Base-by-base conservation (phyloP, 305 asterid species). In the Andrographis paniculata region DNA sequence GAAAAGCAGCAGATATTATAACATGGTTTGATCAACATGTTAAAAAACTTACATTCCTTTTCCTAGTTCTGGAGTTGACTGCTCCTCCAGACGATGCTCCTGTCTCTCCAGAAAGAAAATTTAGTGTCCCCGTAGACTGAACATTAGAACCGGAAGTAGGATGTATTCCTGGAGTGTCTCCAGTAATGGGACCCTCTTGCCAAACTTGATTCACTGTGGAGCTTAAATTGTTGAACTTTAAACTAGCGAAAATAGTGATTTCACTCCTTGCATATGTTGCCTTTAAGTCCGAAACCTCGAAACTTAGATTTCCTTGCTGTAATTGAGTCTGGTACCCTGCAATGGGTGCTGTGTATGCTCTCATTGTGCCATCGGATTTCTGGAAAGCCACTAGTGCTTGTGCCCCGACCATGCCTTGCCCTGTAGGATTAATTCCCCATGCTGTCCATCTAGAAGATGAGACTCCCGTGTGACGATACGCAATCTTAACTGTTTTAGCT, bases 141-240 rank as follows among this genome's bases (percentile, higher is more conserved):
- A 13, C 0, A 19, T 74, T 69, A 0, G 53, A 61, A 13, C 50
- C 33, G 12, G 9, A 10, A 0, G 1, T 6, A 6, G 0, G 1
- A 23, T 80, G 91, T 9, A 0, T 0, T 5, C 0, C 1, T 22
- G 64, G 75, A 15, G 3, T 1, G 17, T 20, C 50, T 0, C 72
- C 74, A 13, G 8, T 42, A 28, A 76, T 59, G 5, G 1, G 59
- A 0, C 91, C 91, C 17, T 24, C 22, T 45, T 80, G 91, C 91
- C 91, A 80, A 2, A 65, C 80, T 7, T 77, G 86, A 6, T 53
- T 61, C 30, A 74, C 67, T 1, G 76, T 65, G 2, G 79, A 64
- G 1, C 77, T 67, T 15, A 67, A 67, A 3, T 40, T 17, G 6
- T 74, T 78, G 19, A 80, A 65, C 45, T 36, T 54, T 33, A 80